These are phyloP conservation scores for Hemileccinum impolitum DNA, from an alignment of 768 basidiomycete species.

Conservation along the genomic window DNA sequence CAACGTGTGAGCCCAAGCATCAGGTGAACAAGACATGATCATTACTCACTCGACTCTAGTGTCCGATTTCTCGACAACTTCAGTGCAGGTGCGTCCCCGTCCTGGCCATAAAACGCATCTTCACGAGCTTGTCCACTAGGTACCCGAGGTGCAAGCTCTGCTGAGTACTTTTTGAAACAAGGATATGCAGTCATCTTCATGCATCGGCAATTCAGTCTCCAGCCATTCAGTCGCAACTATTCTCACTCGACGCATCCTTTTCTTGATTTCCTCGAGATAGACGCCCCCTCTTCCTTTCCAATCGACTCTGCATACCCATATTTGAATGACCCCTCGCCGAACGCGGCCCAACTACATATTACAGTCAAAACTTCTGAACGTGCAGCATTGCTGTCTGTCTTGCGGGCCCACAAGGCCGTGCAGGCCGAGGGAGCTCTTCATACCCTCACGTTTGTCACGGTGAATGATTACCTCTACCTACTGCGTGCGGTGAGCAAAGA, in stretches of 20 bases:
- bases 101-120: no score
- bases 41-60: conserved; percentile 42
- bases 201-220: conserved; percentile 95
- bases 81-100: conserved; percentile 71
- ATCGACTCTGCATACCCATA: conserved; percentile 17
- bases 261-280: conserved; percentile 87
- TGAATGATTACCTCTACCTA: conserved; percentile 95
- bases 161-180: conserved; percentile 93
- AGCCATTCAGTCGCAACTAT: conserved; percentile 97
- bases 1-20: conserved; percentile 79
- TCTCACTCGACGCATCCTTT: conserved; percentile 98
- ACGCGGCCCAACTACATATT: conserved; percentile 43
- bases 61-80: conserved; percentile 99
- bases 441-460: conserved; percentile 87
- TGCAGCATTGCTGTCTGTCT: conserved; percentile 61
- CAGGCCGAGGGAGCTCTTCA: conserved; percentile 72
- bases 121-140: conserved; percentile 41
- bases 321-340: conserved; percentile 29
- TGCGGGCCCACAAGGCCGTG: conserved; percentile 78
- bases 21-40: conserved; percentile 4
- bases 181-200: conserved; percentile 99
- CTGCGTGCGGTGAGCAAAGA: conserved; percentile 80
- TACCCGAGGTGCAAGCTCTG: conserved; percentile 94
- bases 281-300: conserved; percentile 23
- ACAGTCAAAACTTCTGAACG: conserved; percentile 66